phyloP scores from a whole-genome alignment of 78 protist genomes.

The slime mould (Dictyostelium discoideum) region dicty_2.7 NC_007088.5:1564501-1565000 shows the following conservation, averaged over 20 bases:
- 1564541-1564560: too few relatives aligned
- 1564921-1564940: background rate
- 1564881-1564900: background rate
- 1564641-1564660: too few relatives aligned
- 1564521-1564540: too few relatives aligned
- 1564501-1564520: too few relatives aligned
- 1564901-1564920: background rate
- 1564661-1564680: too few relatives aligned
- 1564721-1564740: background rate
- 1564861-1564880: background rate
- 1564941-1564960: background rate
- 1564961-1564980: background rate
- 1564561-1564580: too few relatives aligned
- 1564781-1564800: background rate
- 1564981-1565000: background rate
- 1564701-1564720: too few relatives aligned
- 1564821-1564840: background rate
- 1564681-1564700: too few relatives aligned
- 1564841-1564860: background rate
- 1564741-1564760: background rate
- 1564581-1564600: too few relatives aligned
- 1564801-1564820: background rate
- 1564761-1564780: slow-evolving; percentile 2
- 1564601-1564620: too few relatives aligned
- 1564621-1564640: too few relatives aligned